Conservation (phyloP, 805 yeast species). For the Sungouiozyma ichnusensis region DNA sequence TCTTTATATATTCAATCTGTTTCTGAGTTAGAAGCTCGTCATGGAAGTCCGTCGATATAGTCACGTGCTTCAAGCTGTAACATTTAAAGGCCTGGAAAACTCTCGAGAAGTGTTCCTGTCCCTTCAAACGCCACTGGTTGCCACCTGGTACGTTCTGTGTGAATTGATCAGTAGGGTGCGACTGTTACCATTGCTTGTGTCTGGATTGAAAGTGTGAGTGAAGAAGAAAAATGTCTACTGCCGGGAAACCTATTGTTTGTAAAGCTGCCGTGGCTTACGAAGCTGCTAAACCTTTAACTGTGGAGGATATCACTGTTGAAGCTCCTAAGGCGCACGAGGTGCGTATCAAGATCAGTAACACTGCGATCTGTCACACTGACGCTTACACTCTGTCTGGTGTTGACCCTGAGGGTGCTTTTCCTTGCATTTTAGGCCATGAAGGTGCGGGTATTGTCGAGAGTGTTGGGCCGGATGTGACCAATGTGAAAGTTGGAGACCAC, state of each 20-base stretch:
- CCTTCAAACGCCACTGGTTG: too few species aligned
- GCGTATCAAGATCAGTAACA: slow-evolving; percentile 73
- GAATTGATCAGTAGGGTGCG: too few species aligned
- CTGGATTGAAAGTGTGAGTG: too few species aligned
- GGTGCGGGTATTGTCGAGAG: slow-evolving; percentile 96
- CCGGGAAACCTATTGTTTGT: slow-evolving; percentile 56
- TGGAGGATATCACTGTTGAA: slow-evolving; percentile 82
- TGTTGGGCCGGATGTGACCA: slow-evolving; percentile 87
- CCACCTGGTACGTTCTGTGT: too few species aligned
- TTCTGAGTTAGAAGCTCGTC: too few species aligned
- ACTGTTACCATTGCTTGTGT: too few species aligned
- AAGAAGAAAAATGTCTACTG: slow-evolving; percentile 18
- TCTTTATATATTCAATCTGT: too few species aligned
- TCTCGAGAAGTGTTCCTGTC: too few species aligned
- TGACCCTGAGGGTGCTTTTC: slow-evolving; percentile 96
- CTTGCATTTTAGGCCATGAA: slow-evolving; percentile 90
- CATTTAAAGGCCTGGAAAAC: too few species aligned
- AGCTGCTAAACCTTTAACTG: slow-evolving; percentile 69
- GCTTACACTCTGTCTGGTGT: slow-evolving; percentile 90
- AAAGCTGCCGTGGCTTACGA: slow-evolving; percentile 98
- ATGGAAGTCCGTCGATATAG: too few species aligned
- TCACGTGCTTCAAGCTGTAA: too few species aligned
- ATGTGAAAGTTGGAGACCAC: slow-evolving; percentile 84
- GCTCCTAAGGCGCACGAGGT: slow-evolving; percentile 98
- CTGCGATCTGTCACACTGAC: slow-evolving; percentile 98